Evolutionary conservation across 2,329 filamentous ascomycete genomes (phyloP), one percentile per base, ranked within the genome.

Genomic region (Colletotrichum chlorophyti): DNA sequence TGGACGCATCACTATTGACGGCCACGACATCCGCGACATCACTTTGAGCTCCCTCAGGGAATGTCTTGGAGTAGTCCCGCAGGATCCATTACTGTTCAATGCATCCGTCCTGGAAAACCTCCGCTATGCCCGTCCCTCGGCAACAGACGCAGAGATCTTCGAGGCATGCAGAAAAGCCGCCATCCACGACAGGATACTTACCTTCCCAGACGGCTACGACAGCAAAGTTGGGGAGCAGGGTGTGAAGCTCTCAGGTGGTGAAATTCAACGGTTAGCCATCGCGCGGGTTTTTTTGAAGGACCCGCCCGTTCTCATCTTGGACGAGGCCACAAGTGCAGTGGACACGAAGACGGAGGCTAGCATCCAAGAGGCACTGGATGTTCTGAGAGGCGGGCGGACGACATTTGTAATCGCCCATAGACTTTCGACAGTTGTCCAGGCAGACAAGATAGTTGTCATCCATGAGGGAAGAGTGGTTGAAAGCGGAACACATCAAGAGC

Each of bases 71-170:
- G 81, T 93, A 0, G 90, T 93, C 0, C 85, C 88, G 2, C 90
- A 93, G 70, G 90, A 93, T 68, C 83, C 90, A 8, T 86, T 86
- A 0, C 79, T 93, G 0, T 92, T 91, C 66, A 85, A 87, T 69
- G 86, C 85, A 60, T 72, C 69, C 50, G 41, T 92, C n/a, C 81
- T 84, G 21, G 89, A 93, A 57, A 91, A 91, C 64, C 83, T 91
- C 48, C 72, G 88, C 2, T 60, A 45, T 6, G 57, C 50, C 5
- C 37, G 45, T 2, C 38, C 46, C 6, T 37, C 14, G 12, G 52
- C 57, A 5, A 57, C 31, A 0, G 40, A 60, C 2, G 32, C 42
- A 17, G 34, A 50, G 2, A 17, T 50, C 1, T 50, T 49, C 14
- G 21, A 49, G 3, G 57, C 57, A 1, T 54, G 50, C 8, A 42